These are phyloP conservation scores for Picea engelmannii DNA, from an alignment of 83 land plant genomes.

Conservation along the genomic window DNA sequence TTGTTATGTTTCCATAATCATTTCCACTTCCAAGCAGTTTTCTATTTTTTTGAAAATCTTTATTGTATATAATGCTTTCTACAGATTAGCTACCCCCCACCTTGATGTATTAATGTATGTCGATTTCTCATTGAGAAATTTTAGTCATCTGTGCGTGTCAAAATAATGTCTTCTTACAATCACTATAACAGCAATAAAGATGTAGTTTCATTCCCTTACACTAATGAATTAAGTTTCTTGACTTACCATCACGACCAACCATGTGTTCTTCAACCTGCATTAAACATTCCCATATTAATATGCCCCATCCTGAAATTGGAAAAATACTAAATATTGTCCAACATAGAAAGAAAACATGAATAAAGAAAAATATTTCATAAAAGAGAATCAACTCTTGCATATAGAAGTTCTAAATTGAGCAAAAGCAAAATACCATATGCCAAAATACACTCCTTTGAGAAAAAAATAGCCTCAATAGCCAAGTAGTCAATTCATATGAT, in stretches of 20 bases:
- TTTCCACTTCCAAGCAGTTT: too few relatives aligned
- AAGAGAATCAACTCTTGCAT: not conserved
- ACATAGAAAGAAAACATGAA: too few relatives aligned
- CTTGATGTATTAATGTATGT: not conserved
- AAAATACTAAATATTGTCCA: too few relatives aligned
- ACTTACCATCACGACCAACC: slow-evolving; percentile 11
- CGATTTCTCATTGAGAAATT: not conserved
- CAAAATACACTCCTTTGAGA: not conserved
- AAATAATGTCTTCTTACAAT: not conserved
- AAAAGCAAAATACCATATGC: not conserved
- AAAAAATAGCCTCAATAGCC: not conserved
- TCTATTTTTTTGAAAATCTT: too few relatives aligned
- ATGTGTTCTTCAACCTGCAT: slow-evolving; percentile 13
- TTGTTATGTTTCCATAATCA: too few relatives aligned
- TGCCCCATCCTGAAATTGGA: too few relatives aligned
- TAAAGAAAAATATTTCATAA: too few relatives aligned
- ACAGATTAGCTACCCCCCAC: not conserved
- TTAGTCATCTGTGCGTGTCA: not conserved
- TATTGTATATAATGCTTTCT: too few relatives aligned
- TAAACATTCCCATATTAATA: too few relatives aligned
- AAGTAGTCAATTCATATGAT: not conserved
- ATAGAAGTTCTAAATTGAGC: not conserved
- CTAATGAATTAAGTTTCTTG: not conserved
- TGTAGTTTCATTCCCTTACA: not conserved
- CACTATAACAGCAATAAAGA: not conserved